phyloP scores from a whole-genome alignment of 495 filamentous ascomycete species.

The Delitschia confertaspora region DNA sequence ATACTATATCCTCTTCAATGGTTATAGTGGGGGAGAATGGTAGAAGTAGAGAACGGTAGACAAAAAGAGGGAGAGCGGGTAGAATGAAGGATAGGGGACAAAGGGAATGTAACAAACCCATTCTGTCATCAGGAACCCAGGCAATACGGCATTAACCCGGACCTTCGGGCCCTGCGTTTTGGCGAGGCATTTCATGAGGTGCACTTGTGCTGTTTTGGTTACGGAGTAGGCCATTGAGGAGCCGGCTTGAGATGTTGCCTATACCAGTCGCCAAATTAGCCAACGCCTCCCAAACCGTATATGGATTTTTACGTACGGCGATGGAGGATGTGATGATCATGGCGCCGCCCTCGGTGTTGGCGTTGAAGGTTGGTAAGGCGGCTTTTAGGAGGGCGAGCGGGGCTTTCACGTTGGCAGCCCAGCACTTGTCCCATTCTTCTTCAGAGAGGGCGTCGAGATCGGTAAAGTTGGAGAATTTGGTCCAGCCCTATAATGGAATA shows the following conservation, averaged over 20 bases:
- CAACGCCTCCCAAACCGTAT: too few relatives aligned
- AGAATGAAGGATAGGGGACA: neutral
- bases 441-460: slow-evolving; percentile 55
- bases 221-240: slow-evolving; percentile 59
- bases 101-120: slow-evolving; percentile 44
- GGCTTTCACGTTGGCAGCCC: slow-evolving; percentile 60
- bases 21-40: too few relatives aligned
- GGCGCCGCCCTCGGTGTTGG: slow-evolving; percentile 59
- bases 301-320: slow-evolving; percentile 38
- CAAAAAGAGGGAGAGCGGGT: neutral
- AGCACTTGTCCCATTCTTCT: slow-evolving; percentile 67
- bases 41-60: too few relatives aligned
- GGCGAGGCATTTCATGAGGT: slow-evolving; percentile 67
- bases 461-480: slow-evolving; percentile 52
- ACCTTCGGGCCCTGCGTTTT: slow-evolving; percentile 55
- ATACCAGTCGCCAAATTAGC: neutral
- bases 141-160: slow-evolving; percentile 58
- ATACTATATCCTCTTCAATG: too few relatives aligned
- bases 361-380: slow-evolving; percentile 56
- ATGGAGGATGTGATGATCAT: slow-evolving; percentile 61
- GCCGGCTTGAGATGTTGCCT: slow-evolving; percentile 44
- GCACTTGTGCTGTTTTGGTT: slow-evolving; percentile 59
- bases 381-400: slow-evolving; percentile 53
- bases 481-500: slow-evolving; percentile 48
- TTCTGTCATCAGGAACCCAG: slow-evolving; percentile 61